These are phyloP conservation scores for Debaryomyces nepalensis DNA, from an alignment of 1,139 yeast genomes.

Conservation along the genomic window DNA sequence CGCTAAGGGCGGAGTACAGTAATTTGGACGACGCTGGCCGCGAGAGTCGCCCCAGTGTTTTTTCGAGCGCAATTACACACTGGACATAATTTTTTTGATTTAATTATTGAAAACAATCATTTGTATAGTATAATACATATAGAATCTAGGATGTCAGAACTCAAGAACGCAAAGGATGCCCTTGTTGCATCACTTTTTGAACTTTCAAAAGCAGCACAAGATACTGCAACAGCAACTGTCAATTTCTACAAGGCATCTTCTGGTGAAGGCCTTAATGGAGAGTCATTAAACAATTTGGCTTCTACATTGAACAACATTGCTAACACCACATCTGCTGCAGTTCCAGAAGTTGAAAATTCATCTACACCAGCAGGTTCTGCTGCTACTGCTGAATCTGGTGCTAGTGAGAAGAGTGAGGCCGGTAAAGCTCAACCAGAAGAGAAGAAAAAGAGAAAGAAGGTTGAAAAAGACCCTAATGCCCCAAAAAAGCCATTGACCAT, in stretches of 20 bases:
- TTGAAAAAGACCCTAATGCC: conserved; percentile 61
- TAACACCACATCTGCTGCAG: conserved; percentile 16
- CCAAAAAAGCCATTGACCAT: conserved; percentile 76
- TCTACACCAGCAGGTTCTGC: conserved; percentile 16
- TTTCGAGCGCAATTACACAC: conserved; percentile 2
- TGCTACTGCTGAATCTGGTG: conserved; percentile 24
- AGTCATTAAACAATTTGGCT: conserved; percentile 41
- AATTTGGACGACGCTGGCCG: conserved; percentile 4
- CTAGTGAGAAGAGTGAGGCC: conserved; percentile 25
- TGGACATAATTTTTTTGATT: neutral
- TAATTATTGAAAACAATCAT: neutral
- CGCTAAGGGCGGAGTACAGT: conserved; percentile 11
- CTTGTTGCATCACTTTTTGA: conserved; percentile 79
- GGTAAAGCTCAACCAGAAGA: conserved; percentile 25
- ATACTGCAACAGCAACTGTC: conserved; percentile 77
- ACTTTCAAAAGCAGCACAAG: conserved; percentile 79
- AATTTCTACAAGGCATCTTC: conserved; percentile 66
- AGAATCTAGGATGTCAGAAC: conserved; percentile 47
- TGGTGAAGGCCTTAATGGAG: conserved; percentile 35
- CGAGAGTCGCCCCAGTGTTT: conserved; percentile 8
- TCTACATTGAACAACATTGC: conserved; percentile 29
- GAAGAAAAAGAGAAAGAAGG: conserved; percentile 50
- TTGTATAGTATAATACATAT: no score
- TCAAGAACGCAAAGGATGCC: conserved; percentile 50
- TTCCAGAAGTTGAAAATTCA: conserved; percentile 15